phyloP scores from a whole-genome alignment of 495 filamentous ascomycete species.

The Letharia lupina region DNA sequence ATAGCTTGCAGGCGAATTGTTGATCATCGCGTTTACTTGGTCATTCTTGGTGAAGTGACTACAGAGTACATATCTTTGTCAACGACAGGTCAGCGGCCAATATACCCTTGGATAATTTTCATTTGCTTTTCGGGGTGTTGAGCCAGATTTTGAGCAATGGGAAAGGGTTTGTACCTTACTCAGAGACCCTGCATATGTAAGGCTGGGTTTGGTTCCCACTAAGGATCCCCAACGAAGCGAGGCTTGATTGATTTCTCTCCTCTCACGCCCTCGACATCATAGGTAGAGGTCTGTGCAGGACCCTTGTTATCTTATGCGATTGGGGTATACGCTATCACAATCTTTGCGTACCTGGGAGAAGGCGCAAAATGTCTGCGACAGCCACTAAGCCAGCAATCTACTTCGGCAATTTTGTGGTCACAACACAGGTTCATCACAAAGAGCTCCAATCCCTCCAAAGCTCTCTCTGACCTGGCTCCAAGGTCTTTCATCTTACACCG shows the following conservation, averaged over 20 bases:
- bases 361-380: neutral
- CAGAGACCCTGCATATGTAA: too few relatives aligned
- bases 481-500: conserved; percentile 79
- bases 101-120: neutral
- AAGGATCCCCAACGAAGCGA: too few relatives aligned
- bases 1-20: conserved; percentile 26
- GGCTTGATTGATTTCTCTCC: too few relatives aligned
- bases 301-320: neutral
- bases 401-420: conserved; percentile 60
- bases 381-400: conserved; percentile 31
- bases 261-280: too few relatives aligned
- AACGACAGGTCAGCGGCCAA: neutral
- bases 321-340: neutral
- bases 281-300: too few relatives aligned
- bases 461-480: conserved; percentile 27
- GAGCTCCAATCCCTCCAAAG: conserved; percentile 1
- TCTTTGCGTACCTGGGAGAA: neutral
- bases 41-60: conserved; percentile 3
- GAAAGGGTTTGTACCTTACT: too few relatives aligned
- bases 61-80: too few relatives aligned
- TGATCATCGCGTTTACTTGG: conserved; percentile 26
- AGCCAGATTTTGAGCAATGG: neutral
- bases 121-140: neutral
- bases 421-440: conserved; percentile 41
- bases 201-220: too few relatives aligned